phyloP scores from a whole-genome alignment of 257 asterid species.

The Lantana camara region DNA sequence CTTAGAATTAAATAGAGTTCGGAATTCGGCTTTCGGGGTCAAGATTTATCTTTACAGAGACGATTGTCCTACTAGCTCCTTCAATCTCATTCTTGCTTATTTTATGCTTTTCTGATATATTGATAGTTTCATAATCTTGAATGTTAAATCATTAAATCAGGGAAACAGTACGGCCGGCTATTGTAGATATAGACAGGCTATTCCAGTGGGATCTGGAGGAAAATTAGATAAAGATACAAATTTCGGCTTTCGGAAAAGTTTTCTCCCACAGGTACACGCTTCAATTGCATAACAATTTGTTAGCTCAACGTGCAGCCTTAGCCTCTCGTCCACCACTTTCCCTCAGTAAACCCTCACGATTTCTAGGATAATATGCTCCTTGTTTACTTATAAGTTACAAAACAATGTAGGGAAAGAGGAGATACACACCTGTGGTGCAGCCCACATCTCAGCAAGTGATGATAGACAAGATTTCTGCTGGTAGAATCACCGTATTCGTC shows the following conservation, averaged over 20 bases:
- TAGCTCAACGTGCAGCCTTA: background rate
- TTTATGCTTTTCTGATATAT: no score
- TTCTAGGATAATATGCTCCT: no score
- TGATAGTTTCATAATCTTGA: background rate
- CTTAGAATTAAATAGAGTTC: background rate
- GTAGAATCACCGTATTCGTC: conserved; percentile 63
- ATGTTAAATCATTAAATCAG: conserved; percentile 33
- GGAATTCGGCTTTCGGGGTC: no score
- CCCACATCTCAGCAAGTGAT: conserved; percentile 81
- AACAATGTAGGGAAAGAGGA: conserved; percentile 60
- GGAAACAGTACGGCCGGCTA: conserved; percentile 72
- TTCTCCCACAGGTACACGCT: conserved; percentile 91
- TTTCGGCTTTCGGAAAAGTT: conserved; percentile 67
- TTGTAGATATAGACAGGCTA: conserved; percentile 84
- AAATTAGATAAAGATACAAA: conserved; percentile 70
- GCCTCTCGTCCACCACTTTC: background rate
- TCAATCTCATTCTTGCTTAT: no score
- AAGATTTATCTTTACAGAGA: no score
- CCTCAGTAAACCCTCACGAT: no score
- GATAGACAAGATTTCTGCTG: conserved; percentile 64
- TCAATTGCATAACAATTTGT: no score
- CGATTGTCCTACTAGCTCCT: no score
- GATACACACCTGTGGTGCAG: conserved; percentile 69
- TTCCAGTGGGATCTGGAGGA: conserved; percentile 76
- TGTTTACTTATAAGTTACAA: no score